Evolutionary conservation across 179 eudicot species (phyloP).

Genomic region (Corrigiola litoralis): DNA sequence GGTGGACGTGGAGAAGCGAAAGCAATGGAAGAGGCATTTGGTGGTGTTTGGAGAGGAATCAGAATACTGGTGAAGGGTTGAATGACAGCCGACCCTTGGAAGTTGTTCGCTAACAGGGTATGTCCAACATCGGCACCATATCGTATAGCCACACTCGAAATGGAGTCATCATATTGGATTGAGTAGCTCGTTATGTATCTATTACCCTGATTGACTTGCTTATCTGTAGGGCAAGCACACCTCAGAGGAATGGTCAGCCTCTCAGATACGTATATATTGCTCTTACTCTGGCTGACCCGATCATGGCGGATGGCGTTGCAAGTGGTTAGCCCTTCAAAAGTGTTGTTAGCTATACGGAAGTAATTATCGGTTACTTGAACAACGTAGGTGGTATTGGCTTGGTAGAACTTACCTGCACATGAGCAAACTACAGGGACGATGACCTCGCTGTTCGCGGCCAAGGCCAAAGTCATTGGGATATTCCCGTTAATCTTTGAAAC

Average conservation of each 20-base stretch:
- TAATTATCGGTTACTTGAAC: conserved; percentile 22
- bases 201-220: conserved; percentile 28
- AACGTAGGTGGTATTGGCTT: conserved; percentile 37
- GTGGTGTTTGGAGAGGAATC: conserved; percentile 47
- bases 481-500: conserved; percentile 54
- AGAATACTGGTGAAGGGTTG: conserved; percentile 45
- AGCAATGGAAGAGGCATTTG: conserved; percentile 22
- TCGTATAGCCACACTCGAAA: conserved; percentile 25
- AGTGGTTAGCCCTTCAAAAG: conserved; percentile 52
- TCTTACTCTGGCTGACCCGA: conserved; percentile 13
- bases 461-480: conserved; percentile 25
- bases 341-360: conserved; percentile 31
- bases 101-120: conserved; percentile 41
- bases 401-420: conserved; percentile 43
- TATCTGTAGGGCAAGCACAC: conserved; percentile 63
- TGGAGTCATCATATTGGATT: conserved; percentile 23
- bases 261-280: conserved; percentile 17
- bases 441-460: conserved; percentile 38
- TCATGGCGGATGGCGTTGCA: conserved; percentile 34
- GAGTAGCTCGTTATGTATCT: conserved; percentile 51
- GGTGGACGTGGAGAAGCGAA: conserved; percentile 28
- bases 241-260: conserved; percentile 40
- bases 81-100: conserved; percentile 23
- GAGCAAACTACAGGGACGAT: conserved; percentile 56
- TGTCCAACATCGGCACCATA: conserved; percentile 35